Base-by-base conservation (phyloP, 257 asterid species). In the Ajuga chamaepitys region DNA sequence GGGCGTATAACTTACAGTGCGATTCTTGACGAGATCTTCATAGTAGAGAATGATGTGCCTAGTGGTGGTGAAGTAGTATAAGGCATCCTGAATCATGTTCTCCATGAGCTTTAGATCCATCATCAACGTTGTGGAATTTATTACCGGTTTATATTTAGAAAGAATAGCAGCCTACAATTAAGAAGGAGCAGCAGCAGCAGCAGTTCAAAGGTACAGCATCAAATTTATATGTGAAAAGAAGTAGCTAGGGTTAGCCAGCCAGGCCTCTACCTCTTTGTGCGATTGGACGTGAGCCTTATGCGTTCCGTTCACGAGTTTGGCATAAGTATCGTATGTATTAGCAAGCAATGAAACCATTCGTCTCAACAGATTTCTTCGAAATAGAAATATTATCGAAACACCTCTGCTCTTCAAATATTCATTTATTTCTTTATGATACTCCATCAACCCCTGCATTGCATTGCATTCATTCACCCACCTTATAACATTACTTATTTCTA, bases 241-340 rank as follows among this genome's bases (percentile, higher is more conserved):
- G n/a, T n/a, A n/a, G n/a, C n/a, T n/a, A n/a, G n/a, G n/a, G n/a
- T n/a, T n/a, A n/a, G n/a, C n/a, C n/a, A n/a, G n/a, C n/a, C n/a
- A n/a, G n/a, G n/a, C n/a, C n/a, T n/a, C 20, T 64, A 80, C 88
- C 88, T 80, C 93, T 68, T 82, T 71, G 20, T 68, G 73, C 1
- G 89, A 81, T 75, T 85, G 93, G 47, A 85, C 89, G 24, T 85
- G 93, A 18, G 93, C 83, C 75, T 85, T 85, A 37, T 85, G 93
- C 10, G 80, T 83, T 24, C 93, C 93, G 1, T 83, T 83, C 63
- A 85, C 68, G 63, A 77, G 85, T 72, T 83, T 85, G 9, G 87
- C 89, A 10, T 83, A 25, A 22, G 78, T 71, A 54, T 85, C 91
- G 32, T 77, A 76, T 21, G 84, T 80, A 80, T 85, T 85, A 10